Evolutionary conservation across 345 rosid species (phyloP), one percentile per base, ranked within the genome.

Genomic region (Noccaea bulbosa): DNA sequence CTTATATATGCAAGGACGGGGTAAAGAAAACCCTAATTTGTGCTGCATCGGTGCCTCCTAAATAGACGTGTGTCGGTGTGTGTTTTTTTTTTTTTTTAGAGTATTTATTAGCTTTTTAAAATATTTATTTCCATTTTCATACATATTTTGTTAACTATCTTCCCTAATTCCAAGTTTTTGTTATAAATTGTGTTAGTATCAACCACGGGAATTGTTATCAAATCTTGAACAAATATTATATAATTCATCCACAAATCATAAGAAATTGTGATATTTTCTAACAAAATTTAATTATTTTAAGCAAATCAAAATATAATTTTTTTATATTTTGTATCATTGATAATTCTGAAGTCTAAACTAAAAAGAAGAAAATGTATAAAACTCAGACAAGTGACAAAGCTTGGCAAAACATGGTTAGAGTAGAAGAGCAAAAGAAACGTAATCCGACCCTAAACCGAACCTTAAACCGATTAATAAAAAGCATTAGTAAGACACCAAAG

Each of bases 351-450:
- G 11, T 14, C 24, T 27, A 34, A 46, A 39, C 22, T 46, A 39
- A 6, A 54, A 49, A 47, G 38, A 27, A 24, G 46, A 68, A 20
- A 62, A 38, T 10, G 61, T 55, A 37, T 55, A 37, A 1, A 48
- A 62, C 65, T 46, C 12, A 14, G 33, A 11, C 49, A 32, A 73
- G 51, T 39, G 15, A 55, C 22, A 49, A 14, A 4, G 43, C 65
- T 39, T 58, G 54, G 33, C 7, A 75, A 68, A 68, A 62, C 32
- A 61, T 46, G 69, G 70, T 75, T 69, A 53, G 68, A 41, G 37
- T 55, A 53, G 30, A 58, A 64, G 11, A 12, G n/a, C 48, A 20
- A 71, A 4, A 39, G 8, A 2, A 55, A 32, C 62, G 27, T 56
- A 46, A 47, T 48, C 65, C 56, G 38, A 65, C 27, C 41, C 60